Conservation (phyloP, 2,329 filamentous ascomycete species). For the Phialemonium atrogriseum region DNA sequence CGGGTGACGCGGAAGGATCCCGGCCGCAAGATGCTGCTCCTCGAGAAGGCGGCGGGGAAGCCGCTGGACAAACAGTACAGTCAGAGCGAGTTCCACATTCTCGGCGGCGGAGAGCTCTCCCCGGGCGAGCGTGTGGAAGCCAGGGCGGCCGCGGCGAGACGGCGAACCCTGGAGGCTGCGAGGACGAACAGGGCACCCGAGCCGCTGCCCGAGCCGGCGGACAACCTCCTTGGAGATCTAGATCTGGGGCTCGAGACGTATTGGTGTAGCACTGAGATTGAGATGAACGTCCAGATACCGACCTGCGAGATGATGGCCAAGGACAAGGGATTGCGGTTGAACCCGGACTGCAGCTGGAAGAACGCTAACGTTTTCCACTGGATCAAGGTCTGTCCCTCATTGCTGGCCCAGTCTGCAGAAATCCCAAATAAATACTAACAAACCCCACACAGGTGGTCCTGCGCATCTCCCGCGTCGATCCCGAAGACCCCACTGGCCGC, state of each 20-base stretch:
- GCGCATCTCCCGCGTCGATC: constrained; percentile 78
- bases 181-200: constrained; percentile 28
- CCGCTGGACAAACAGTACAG: constrained; percentile 65
- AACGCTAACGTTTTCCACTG: constrained; percentile 93
- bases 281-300: constrained; percentile 86
- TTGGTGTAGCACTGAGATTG: constrained; percentile 85
- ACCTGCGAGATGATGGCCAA: constrained; percentile 81
- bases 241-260: constrained; percentile 61
- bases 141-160: constrained; percentile 33
- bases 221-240: constrained; percentile 75
- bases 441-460: constrained; percentile 83
- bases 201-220: constrained; percentile 42
- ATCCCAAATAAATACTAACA: too few species aligned
- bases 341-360: constrained; percentile 89
- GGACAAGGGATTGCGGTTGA: constrained; percentile 56
- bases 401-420: constrained; percentile 1
- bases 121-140: constrained; percentile 38
- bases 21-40: constrained; percentile 73
- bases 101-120: constrained; percentile 71
- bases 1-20: constrained; percentile 79
- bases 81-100: constrained; percentile 66
- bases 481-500: constrained; percentile 59
- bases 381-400: constrained; percentile 65
- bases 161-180: constrained; percentile 47
- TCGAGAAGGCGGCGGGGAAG: constrained; percentile 81